phyloP scores from a whole-genome alignment of 2,329 filamentous ascomycete species.

The Ceratocystis diversiconidia region DNA sequence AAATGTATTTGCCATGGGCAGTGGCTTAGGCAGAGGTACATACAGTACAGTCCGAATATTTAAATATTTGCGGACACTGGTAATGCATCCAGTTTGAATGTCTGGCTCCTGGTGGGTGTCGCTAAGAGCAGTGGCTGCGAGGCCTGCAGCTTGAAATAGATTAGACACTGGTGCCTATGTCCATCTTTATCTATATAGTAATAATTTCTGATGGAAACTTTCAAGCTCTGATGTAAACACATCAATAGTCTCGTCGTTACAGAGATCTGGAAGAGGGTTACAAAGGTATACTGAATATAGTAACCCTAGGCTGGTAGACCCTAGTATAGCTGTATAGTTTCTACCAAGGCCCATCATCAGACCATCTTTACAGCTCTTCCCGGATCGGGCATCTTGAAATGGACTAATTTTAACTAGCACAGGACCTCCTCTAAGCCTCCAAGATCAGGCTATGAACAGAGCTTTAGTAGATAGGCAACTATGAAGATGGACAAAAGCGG shows the following conservation, averaged over 20 bases:
- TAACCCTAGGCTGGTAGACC: neutral
- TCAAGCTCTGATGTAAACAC: neutral
- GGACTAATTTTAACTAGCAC: neutral
- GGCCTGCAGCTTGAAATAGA: neutral
- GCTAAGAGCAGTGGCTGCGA: neutral
- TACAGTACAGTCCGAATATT: too few species aligned
- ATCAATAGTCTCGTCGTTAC: too few species aligned
- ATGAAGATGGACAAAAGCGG: neutral
- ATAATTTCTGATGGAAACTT: neutral
- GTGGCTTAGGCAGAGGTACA: too few species aligned
- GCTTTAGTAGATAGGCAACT: neutral
- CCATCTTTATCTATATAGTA: too few species aligned
- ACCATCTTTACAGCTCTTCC: neutral
- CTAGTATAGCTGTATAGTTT: neutral
- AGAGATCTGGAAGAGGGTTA: too few species aligned
- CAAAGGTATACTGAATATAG: too few species aligned
- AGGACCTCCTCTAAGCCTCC: neutral
- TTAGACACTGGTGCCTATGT: neutral
- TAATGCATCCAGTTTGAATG: neutral
- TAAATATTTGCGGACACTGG: too few species aligned
- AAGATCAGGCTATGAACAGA: neutral
- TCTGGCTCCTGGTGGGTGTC: neutral
- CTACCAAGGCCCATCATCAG: neutral
- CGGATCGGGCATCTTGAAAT: neutral
- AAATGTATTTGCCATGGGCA: too few species aligned